Conservation (phyloP, 495 filamentous ascomycete genomes). For the Platismatia glauca region DNA sequence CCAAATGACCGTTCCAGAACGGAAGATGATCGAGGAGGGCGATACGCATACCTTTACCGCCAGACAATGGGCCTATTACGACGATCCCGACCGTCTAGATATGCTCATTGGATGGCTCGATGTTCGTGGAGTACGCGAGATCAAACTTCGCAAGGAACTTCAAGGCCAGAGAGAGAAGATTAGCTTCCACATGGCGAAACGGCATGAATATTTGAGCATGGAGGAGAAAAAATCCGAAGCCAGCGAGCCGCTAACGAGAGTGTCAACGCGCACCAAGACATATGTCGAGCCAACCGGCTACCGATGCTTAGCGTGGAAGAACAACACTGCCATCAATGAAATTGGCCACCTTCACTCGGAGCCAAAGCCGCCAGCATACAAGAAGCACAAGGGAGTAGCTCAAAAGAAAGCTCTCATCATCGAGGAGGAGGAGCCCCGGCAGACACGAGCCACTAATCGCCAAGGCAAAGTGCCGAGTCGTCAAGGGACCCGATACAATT, state of each 20-base stretch:
- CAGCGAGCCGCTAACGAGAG: slow-evolving; percentile 51
- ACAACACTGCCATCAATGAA: slow-evolving; percentile 65
- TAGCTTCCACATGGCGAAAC: slow-evolving; percentile 65
- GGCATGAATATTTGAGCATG: slow-evolving; percentile 58
- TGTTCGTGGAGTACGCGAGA: slow-evolving; percentile 68
- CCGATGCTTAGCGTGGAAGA: slow-evolving; percentile 75
- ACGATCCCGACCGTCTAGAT: slow-evolving; percentile 67
- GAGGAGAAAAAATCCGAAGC: slow-evolving; percentile 44
- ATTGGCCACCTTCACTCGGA: slow-evolving; percentile 77
- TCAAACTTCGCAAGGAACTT: slow-evolving; percentile 78
- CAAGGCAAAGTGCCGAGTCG: slow-evolving; percentile 42
- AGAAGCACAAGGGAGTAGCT: slow-evolving; percentile 33
- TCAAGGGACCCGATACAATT: slow-evolving; percentile 41
- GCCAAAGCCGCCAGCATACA: slow-evolving; percentile 52
- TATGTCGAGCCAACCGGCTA: slow-evolving; percentile 53
- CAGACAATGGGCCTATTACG: slow-evolving; percentile 82
- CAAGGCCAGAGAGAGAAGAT: slow-evolving; percentile 69
- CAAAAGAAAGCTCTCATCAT: slow-evolving; percentile 37
- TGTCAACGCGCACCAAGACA: slow-evolving; percentile 68
- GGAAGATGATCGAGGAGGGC: slow-evolving; percentile 81
- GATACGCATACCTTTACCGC: slow-evolving; percentile 67
- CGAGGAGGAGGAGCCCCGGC: slow-evolving; percentile 30
- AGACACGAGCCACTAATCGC: slow-evolving; percentile 37
- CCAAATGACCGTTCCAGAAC: slow-evolving; percentile 70
- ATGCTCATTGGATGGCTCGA: slow-evolving; percentile 83